phyloP scores from a whole-genome alignment of 371 early-diverging fungal species.

The Coemansia sp. region DNA sequence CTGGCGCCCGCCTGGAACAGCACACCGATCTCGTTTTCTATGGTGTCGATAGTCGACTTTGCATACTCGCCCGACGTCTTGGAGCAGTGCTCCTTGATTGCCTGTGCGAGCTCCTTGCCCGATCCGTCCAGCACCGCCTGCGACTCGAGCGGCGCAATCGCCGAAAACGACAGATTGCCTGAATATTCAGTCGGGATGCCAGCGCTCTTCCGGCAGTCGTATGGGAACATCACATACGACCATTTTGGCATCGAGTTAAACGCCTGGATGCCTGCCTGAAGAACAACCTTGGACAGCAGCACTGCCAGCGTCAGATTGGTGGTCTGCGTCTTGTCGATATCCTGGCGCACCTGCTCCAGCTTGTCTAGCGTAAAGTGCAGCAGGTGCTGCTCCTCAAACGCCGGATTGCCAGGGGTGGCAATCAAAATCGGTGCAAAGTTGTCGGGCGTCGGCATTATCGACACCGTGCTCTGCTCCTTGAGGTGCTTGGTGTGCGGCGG shows the following conservation, averaged over 20 bases:
- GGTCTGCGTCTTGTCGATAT: conserved; percentile 24
- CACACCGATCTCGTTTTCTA: conserved; percentile 33
- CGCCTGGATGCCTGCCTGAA: conserved; percentile 20
- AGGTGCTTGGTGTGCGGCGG: conserved; percentile 34
- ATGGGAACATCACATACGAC: conserved; percentile 36
- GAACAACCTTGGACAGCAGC: conserved; percentile 20
- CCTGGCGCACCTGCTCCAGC: conserved; percentile 35
- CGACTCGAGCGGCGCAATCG: conserved; percentile 19
- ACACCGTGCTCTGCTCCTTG: conserved; percentile 6
- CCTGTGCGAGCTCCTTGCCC: conserved; percentile 16
- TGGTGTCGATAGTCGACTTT: conserved; percentile 19
- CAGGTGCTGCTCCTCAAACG: conserved; percentile 32
- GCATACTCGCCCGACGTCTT: conserved; percentile 15
- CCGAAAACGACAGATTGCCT: conserved; percentile 31
- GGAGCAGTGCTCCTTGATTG: conserved; percentile 22
- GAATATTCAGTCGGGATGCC: conserved; percentile 22
- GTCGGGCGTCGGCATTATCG: conserved; percentile 6
- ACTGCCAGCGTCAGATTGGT: conserved; percentile 19
- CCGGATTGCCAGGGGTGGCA: conserved; percentile 21
- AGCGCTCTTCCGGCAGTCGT: conserved; percentile 29
- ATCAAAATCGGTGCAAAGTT: conserved; percentile 33
- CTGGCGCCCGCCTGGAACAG: conserved; percentile 22
- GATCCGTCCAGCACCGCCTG: conserved; percentile 4
- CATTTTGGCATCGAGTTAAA: conserved; percentile 12
- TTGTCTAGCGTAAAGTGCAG: conserved; percentile 23